These are phyloP conservation scores for Crepidotus variabilis DNA, from an alignment of 768 basidiomycete species.

Conservation along the genomic window DNA sequence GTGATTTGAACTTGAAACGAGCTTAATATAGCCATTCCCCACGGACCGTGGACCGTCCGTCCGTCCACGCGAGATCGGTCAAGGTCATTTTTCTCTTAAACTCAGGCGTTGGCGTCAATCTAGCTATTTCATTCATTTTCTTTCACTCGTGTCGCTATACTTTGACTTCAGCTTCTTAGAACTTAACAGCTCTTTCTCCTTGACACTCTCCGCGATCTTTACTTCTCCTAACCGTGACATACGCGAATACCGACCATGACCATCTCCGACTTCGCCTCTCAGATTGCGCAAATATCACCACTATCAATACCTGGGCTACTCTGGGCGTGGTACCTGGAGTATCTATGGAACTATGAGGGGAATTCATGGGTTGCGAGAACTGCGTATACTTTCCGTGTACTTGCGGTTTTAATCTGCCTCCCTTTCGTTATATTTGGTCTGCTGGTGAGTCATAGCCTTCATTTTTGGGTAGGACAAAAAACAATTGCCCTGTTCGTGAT, in stretches of 20 bases:
- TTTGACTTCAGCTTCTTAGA: no score
- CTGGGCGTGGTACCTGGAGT: constrained; percentile 58
- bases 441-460: constrained; percentile 39
- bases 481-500: constrained; percentile 7
- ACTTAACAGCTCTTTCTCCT: no score
- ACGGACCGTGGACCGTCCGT: background rate
- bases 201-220: no score
- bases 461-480: constrained; percentile 7
- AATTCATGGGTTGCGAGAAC: constrained; percentile 65
- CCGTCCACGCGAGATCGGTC: no score
- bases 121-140: no score
- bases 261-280: background rate
- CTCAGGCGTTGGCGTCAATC: no score
- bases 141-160: no score
- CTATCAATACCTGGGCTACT: constrained; percentile 39
- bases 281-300: constrained; percentile 23
- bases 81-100: no score
- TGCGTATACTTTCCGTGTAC: constrained; percentile 60
- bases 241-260: no score
- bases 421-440: constrained; percentile 54
- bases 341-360: constrained; percentile 61
- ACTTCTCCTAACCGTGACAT: no score
- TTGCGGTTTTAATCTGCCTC: constrained; percentile 61
- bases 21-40: background rate
- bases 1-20: background rate